Evolutionary conservation across 2,329 filamentous ascomycete species (phyloP).

Genomic region (Lachnum nothofagi): DNA sequence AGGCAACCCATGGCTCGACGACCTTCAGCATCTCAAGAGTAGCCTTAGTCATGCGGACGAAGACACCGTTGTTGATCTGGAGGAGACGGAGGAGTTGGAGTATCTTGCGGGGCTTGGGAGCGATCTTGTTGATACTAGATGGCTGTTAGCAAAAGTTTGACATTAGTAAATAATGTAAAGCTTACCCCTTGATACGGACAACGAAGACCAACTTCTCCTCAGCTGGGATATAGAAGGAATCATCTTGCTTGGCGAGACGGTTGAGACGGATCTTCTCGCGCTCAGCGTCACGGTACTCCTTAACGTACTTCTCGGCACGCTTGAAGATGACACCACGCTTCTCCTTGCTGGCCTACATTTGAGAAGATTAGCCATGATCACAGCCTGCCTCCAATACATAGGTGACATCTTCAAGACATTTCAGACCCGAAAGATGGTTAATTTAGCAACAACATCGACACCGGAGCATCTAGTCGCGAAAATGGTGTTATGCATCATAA

Average conservation of each 20-base stretch:
- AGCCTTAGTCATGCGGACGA: slow-evolving; percentile 95
- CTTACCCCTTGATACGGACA: slow-evolving; percentile 94
- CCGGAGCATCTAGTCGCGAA: slow-evolving; percentile 77
- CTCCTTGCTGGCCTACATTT: slow-evolving; percentile 84
- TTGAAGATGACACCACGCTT: slow-evolving; percentile 99
- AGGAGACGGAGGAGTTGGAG: slow-evolving; percentile 98
- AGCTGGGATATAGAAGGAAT: slow-evolving; percentile 88
- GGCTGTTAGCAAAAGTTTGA: slow-evolving; percentile 16
- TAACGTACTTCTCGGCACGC: slow-evolving; percentile 98
- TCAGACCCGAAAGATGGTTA: slow-evolving; percentile 99
- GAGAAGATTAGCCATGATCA: slow-evolving; percentile 35
- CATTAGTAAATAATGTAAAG: slow-evolving; percentile 10
- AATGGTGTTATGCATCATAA: slow-evolving; percentile 83
- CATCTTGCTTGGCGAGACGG: slow-evolving; percentile 84
- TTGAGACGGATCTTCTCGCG: slow-evolving; percentile 94
- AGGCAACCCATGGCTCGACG: slow-evolving; percentile 97
- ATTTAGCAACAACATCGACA: slow-evolving; percentile 96
- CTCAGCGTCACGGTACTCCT: slow-evolving; percentile 98
- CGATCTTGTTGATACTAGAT: slow-evolving; percentile 98
- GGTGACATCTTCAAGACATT: slow-evolving; percentile 27
- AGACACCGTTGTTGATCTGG: slow-evolving; percentile 99
- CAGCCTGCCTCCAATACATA: slow-evolving; percentile 15
- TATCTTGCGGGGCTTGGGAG: slow-evolving; percentile 99
- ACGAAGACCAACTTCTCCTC: slow-evolving; percentile 97
- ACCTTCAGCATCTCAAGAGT: slow-evolving; percentile 96